Evolutionary conservation across 352 stramenopile genomes (phyloP).

Genomic region (Thalassiosira livingstoniorum): DNA sequence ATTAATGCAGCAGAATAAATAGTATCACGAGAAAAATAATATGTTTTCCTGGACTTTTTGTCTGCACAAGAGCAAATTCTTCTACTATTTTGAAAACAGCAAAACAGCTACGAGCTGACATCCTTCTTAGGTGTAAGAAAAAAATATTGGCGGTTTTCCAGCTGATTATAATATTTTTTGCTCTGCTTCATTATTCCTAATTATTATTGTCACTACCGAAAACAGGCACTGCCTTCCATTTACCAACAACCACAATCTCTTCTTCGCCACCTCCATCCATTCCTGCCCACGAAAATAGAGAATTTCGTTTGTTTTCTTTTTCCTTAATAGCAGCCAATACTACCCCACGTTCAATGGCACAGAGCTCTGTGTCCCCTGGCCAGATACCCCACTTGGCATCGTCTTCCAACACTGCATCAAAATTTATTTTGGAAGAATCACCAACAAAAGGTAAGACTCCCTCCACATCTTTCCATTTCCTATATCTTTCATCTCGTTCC

Average conservation of each 20-base stretch:
- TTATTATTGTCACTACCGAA: slow-evolving; percentile 22
- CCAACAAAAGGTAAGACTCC: slow-evolving; percentile 28
- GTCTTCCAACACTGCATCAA: slow-evolving; percentile 27
- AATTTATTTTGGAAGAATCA: neutral
- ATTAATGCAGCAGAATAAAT: too few species aligned
- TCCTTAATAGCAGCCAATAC: slow-evolving; percentile 34
- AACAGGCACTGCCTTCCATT: slow-evolving; percentile 43
- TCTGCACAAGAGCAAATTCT: too few species aligned
- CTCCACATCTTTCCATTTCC: slow-evolving; percentile 56
- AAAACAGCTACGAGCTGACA: too few species aligned
- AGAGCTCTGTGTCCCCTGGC: slow-evolving; percentile 47
- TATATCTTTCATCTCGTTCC: slow-evolving; percentile 58
- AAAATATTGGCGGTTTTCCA: too few species aligned
- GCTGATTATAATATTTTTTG: too few species aligned
- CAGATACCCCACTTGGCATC: slow-evolving; percentile 46
- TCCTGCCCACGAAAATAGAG: slow-evolving; percentile 23
- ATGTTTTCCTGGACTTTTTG: too few species aligned
- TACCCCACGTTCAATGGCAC: slow-evolving; percentile 39
- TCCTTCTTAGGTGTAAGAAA: too few species aligned
- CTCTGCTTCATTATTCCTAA: too few species aligned
- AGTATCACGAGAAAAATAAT: too few species aligned
- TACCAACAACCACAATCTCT: slow-evolving; percentile 44
- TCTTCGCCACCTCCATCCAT: neutral
- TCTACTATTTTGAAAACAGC: too few species aligned
- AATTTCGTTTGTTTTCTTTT: slow-evolving; percentile 1